These are phyloP conservation scores for Lepidium campestre DNA, from an alignment of 441 rosid genomes.

Conservation along the genomic window DNA sequence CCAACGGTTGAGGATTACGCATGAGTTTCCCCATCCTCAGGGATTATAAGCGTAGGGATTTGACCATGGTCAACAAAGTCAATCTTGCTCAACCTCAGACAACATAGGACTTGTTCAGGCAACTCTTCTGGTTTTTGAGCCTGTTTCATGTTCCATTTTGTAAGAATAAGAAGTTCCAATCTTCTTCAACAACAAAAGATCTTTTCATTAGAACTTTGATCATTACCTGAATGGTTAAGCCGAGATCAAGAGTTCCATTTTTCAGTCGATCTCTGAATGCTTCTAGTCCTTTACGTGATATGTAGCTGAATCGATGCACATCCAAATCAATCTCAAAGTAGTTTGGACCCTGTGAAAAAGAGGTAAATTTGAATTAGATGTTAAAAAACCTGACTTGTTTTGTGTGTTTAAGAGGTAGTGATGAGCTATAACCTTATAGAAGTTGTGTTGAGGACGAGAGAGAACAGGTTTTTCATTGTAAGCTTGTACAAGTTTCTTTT, in stretches of 20 bases:
- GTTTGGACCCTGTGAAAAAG: constrained; percentile 56
- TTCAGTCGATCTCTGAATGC: constrained; percentile 78
- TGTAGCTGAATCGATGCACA: constrained; percentile 85
- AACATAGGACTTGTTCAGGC: constrained; percentile 77
- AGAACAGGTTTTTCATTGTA: constrained; percentile 92
- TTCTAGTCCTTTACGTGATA: constrained; percentile 83
- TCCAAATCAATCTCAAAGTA: constrained; percentile 95
- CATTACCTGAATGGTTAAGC: constrained; percentile 85
- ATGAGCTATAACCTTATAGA: constrained; percentile 40
- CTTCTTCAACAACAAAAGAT: not conserved
- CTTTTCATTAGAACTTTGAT: not conserved
- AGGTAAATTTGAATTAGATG: not conserved
- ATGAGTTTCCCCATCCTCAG: constrained; percentile 28
- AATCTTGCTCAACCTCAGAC: constrained; percentile 73
- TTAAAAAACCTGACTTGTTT: not conserved
- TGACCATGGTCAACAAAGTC: constrained; percentile 71
- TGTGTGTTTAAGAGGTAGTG: not conserved
- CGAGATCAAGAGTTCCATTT: constrained; percentile 68
- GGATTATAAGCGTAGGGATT: constrained; percentile 49
- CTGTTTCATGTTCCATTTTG: constrained; percentile 27
- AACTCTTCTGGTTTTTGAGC: constrained; percentile 85
- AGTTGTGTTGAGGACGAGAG: constrained; percentile 90
- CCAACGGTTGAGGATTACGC: constrained; percentile 12
- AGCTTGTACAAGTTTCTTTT: constrained; percentile 67
- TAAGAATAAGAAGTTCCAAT: not conserved